These are phyloP conservation scores for Euphorbia lathyris DNA, from an alignment of 345 rosid species.

Conservation along the genomic window DNA sequence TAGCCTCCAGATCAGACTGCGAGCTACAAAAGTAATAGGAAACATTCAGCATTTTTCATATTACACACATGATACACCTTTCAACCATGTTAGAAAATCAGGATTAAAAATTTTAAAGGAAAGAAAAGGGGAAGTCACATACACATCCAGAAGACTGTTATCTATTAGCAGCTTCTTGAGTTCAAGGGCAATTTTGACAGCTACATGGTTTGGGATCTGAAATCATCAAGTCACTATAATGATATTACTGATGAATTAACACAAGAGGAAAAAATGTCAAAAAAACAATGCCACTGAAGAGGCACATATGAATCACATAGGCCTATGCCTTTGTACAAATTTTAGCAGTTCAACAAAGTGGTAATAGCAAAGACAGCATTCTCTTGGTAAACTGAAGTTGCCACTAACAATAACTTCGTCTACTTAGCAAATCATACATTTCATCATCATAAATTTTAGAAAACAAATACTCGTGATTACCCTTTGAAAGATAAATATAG, in stretches of 20 bases:
- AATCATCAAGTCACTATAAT: slow-evolving; percentile 17
- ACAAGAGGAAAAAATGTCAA: neutral
- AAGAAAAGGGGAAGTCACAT: slow-evolving; percentile 16
- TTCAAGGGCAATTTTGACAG: slow-evolving; percentile 90
- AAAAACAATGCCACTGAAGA: neutral
- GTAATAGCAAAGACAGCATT: neutral
- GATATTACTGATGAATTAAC: neutral
- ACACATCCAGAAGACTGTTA: slow-evolving; percentile 98
- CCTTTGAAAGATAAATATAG: neutral
- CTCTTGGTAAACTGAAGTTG: neutral
- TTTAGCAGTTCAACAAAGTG: neutral
- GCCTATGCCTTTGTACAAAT: neutral
- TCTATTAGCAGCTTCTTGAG: slow-evolving; percentile 94
- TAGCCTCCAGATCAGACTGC: slow-evolving; percentile 88
- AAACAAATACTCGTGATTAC: neutral
- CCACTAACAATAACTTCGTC: neutral
- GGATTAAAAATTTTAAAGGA: neutral
- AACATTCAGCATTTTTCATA: neutral
- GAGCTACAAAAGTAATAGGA: slow-evolving; percentile 53
- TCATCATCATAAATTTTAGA: neutral
- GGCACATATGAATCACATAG: neutral
- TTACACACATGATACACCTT: neutral
- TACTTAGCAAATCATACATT: neutral
- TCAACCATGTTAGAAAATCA: neutral
- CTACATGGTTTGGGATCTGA: slow-evolving; percentile 96